Percentiles rank a stretch among this genome's conserved stretches.
Evolutionary conservation across 2,329 filamentous ascomycete genomes (phyloP).

Genomic region (Diaporthe velutina): DNA sequence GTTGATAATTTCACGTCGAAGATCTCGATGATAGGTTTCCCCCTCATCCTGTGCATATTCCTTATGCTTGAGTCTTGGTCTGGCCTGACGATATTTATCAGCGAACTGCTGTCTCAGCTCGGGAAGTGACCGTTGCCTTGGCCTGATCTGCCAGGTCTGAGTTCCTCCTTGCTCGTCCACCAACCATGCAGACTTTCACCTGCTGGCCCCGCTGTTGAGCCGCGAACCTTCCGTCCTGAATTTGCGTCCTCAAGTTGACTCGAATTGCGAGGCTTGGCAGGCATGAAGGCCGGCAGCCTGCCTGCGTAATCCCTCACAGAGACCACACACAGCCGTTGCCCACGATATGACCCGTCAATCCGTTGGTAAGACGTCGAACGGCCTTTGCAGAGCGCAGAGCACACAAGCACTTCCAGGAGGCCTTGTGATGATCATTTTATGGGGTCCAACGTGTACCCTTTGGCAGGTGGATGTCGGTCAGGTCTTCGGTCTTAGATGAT

Average conservation of each 20-base stretch:
- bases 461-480: neutral
- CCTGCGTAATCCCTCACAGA: neutral
- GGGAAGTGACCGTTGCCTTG: neutral
- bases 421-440: neutral
- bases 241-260: neutral
- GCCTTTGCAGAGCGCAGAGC: neutral
- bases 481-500: neutral
- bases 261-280: neutral
- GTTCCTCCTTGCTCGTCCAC: neutral
- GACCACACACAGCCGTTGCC: neutral
- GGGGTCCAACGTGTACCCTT: neutral
- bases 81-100: neutral
- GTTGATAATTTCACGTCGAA: neutral
- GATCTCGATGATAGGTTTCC: neutral
- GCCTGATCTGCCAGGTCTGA: neutral
- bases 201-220: neutral
- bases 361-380: neutral
- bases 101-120: conserved; percentile 4
- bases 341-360: neutral
- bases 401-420: neutral
- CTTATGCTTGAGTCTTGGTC: neutral
- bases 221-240: neutral
- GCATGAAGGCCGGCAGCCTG: neutral
- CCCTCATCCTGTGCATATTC: neutral
- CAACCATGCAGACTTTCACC: neutral